Evolutionary conservation across 805 yeast genomes (phyloP), one percentile per base, ranked within the genome.

Genomic region (Brettanomyces custersianus): DNA sequence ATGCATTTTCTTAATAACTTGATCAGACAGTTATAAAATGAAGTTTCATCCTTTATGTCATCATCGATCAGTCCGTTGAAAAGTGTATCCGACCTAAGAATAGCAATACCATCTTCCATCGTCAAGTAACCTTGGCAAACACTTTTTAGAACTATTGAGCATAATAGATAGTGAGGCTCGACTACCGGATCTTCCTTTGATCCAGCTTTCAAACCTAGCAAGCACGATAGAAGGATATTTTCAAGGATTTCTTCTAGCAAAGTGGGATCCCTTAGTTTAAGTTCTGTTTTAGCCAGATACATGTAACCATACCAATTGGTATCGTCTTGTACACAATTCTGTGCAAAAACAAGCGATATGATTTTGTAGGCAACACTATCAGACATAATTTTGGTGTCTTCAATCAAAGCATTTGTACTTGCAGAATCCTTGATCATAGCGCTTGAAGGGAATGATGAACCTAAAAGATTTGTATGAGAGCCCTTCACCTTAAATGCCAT

Each of bases 161-260:
- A 67, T 4, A 80, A 53, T 30, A 66, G 63, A 48, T 86, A 87
- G 49, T 81, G 87, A 0, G 96, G 90, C 47, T 88, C 96, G 30
- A 88, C 59, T 2, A 79, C 62, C 1, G 70, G 68, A 27, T 81
- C 92, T 4, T 63, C 58, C 33, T 64, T 62, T 4, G 56, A 45
- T 3, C 68, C 53, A 3, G 60, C 49, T 6, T 48, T 54, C 7
- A 48, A 43, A 0, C 79, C 73, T 4, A 66, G 36, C 0, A 39
- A 30, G 39, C 79, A 70, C 0, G 85, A 58, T n/a, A 54, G 51
- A 10, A 65, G 25, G 15, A 78, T 49, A 4, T 67, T 48, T 0
- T 60, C 59, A 20, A 80, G 36, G 0, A 72, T 70, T 3, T 46
- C 34, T 4, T 33, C 31, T 16, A 42, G 29, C 4, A 35, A 21